A percentile compares a stretch with the other conserved stretches of the same genome.
Conservation (phyloP, 2,329 filamentous ascomycete genomes). For the Rasamsonia emersonii region DNA sequence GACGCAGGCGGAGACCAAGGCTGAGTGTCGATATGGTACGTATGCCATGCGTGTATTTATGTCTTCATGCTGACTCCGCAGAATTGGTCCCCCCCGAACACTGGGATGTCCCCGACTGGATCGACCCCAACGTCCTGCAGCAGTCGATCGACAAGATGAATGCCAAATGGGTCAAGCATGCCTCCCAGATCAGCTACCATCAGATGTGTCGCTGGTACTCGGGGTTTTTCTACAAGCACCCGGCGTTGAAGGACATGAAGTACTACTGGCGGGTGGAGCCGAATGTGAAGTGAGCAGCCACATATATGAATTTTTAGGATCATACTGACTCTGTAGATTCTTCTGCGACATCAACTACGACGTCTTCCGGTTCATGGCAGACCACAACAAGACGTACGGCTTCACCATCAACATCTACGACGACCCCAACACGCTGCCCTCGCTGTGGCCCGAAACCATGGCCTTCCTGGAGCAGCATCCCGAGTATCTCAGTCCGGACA, state of each 20-base stretch:
- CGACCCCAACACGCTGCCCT: slow-evolving; percentile 72
- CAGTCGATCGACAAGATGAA: slow-evolving; percentile 76
- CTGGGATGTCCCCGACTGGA: slow-evolving; percentile 88
- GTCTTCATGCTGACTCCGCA: slow-evolving; percentile 29
- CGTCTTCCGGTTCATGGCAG: slow-evolving; percentile 94
- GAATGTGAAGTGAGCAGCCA: slow-evolving; percentile 64
- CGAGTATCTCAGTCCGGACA: slow-evolving; percentile 71
- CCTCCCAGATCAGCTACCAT: slow-evolving; percentile 80
- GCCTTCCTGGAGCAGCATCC: slow-evolving; percentile 83
- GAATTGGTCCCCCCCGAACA: slow-evolving; percentile 86
- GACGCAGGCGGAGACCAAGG: slow-evolving; percentile 75
- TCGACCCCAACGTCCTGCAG: slow-evolving; percentile 74
- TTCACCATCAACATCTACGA: slow-evolving; percentile 98
- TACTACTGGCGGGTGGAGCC: slow-evolving; percentile 99
- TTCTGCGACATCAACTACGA: slow-evolving; percentile 99
- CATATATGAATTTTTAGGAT: background rate
- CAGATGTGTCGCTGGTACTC: slow-evolving; percentile 99
- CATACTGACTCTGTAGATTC: slow-evolving; percentile 32
- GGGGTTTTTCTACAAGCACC: slow-evolving; percentile 94
- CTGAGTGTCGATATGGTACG: slow-evolving; percentile 79
- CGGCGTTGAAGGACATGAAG: slow-evolving; percentile 67
- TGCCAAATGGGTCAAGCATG: slow-evolving; percentile 84
- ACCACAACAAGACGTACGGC: slow-evolving; percentile 97
- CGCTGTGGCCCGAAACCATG: slow-evolving; percentile 85
- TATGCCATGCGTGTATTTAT: too few relatives aligned